Conservation (phyloP, 148 eudicot species). For the Fallopia convolvulus region DNA sequence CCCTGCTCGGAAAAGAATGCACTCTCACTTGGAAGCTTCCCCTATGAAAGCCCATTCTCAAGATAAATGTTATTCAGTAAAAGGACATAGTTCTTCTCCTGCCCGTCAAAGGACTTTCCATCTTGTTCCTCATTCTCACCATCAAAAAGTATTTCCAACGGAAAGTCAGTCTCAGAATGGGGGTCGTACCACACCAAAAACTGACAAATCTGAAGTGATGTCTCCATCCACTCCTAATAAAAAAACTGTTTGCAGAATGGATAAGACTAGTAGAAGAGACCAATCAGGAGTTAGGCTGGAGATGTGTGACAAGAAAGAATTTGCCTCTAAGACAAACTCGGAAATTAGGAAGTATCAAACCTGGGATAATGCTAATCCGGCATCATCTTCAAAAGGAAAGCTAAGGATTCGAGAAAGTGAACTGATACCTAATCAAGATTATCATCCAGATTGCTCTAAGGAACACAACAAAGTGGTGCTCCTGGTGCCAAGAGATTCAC, state of each 20-base stretch:
- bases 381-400: constrained; percentile 39
- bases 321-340: constrained; percentile 15
- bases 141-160: constrained; percentile 20
- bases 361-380: constrained; percentile 15
- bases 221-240: constrained; percentile 14
- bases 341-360: constrained; percentile 11
- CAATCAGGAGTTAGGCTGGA: constrained; percentile 20
- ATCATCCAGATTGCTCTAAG: constrained; percentile 19
- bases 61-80: constrained; percentile 17
- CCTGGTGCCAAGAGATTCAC: constrained; percentile 23
- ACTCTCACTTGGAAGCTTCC: constrained; percentile 23
- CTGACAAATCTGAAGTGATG: constrained; percentile 19
- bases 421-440: constrained; percentile 14
- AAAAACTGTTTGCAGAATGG: constrained; percentile 19
- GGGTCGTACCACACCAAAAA: constrained; percentile 17
- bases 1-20: constrained; percentile 35
- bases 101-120: constrained; percentile 22
- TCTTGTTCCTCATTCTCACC: constrained; percentile 23
- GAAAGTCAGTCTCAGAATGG: constrained; percentile 16
- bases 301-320: constrained; percentile 23
- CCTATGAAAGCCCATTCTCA: constrained; percentile 20
- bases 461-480: constrained; percentile 19
- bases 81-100: constrained; percentile 27
- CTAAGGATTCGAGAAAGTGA: constrained; percentile 28
- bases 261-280: constrained; percentile 18